Conservation (phyloP, 164 flowering plant genomes). For the Houttuynia cordata region DNA sequence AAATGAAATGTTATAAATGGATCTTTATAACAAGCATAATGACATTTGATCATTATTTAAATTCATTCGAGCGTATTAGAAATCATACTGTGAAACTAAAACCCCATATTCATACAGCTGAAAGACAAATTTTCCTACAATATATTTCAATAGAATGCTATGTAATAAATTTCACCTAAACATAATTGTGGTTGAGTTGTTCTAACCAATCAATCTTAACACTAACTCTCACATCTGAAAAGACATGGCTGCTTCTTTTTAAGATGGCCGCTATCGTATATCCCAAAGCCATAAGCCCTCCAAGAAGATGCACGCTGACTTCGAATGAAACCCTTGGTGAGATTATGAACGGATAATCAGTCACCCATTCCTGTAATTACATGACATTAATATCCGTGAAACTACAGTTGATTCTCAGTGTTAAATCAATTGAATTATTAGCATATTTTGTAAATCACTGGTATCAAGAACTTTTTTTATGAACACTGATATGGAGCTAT, state of each 20-base stretch:
- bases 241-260: slow-evolving; percentile 87
- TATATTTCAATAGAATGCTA: neutral
- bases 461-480: no score
- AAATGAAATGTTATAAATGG: neutral
- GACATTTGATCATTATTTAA: no score
- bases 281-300: slow-evolving; percentile 97
- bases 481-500: no score
- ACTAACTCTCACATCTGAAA: slow-evolving; percentile 65
- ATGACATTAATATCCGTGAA: neutral
- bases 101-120: neutral
- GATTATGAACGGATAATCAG: slow-evolving; percentile 83
- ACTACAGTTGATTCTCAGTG: neutral
- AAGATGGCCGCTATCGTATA: slow-evolving; percentile 93
- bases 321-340: slow-evolving; percentile 97
- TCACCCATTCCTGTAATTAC: slow-evolving; percentile 88
- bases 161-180: slow-evolving; percentile 46
- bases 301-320: slow-evolving; percentile 96
- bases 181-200: no score
- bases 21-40: no score
- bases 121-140: neutral
- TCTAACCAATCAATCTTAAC: no score
- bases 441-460: no score
- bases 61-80: no score
- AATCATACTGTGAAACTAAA: no score
- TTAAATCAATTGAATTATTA: no score